Percentiles rank a stretch among this genome's conserved stretches.
Evolutionary conservation across 225 moss, liverwort and hornwort species (phyloP).

Genomic region (Polytrichum commune): DNA sequence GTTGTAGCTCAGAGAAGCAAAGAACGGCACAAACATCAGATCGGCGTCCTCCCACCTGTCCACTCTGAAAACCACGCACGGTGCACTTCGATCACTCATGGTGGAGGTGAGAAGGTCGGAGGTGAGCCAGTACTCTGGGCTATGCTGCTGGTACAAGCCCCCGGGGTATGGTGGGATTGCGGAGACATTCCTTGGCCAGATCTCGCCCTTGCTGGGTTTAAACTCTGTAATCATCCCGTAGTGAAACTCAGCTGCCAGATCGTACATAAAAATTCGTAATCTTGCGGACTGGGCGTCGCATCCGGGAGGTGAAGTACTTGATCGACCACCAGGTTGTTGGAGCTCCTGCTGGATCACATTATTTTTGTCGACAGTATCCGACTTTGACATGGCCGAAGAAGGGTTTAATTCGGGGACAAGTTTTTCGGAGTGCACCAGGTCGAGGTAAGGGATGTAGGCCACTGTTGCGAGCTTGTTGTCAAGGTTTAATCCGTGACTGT

Average conservation of each 20-base stretch:
- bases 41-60: slow-evolving; percentile 45
- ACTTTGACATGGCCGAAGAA: too few species aligned
- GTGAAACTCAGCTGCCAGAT: slow-evolving; percentile 57
- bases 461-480: too few species aligned
- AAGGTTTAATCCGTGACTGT: background rate
- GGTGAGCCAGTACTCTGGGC: slow-evolving; percentile 69
- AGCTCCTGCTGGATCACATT: too few species aligned
- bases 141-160: slow-evolving; percentile 68
- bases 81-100: slow-evolving; percentile 33
- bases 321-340: too few species aligned
- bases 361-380: too few species aligned
- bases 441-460: too few species aligned
- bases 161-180: slow-evolving; percentile 56
- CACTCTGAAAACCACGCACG: slow-evolving; percentile 69
- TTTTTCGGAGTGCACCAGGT: too few species aligned
- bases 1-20: slow-evolving; percentile 78
- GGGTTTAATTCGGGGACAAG: too few species aligned
- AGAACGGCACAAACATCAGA: slow-evolving; percentile 62
- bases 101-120: slow-evolving; percentile 56
- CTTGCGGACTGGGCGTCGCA: slow-evolving; percentile 36
- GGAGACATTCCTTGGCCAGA: slow-evolving; percentile 51
- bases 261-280: slow-evolving; percentile 66
- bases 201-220: slow-evolving; percentile 5
- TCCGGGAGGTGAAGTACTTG: background rate
- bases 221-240: slow-evolving; percentile 48